Conservation (phyloP, 139 green algal species). For the Chlamydomonas sp. region DNA sequence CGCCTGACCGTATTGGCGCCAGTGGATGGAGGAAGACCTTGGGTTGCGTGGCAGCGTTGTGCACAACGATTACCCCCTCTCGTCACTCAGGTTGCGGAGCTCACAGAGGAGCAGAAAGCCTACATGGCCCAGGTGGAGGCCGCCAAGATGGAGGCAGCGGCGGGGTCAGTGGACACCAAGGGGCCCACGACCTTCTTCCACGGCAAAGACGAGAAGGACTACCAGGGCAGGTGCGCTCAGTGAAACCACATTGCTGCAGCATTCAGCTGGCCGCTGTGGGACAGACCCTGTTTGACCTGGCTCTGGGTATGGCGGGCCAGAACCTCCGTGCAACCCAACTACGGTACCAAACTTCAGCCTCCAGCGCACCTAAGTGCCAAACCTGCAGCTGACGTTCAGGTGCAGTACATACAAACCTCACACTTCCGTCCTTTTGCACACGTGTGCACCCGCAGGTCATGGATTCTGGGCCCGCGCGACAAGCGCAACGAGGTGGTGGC, state of each 20-base stretch:
- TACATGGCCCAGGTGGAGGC: constrained; percentile 79
- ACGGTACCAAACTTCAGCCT: too few relatives aligned
- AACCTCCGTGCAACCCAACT: too few relatives aligned
- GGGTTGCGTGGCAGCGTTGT: background rate
- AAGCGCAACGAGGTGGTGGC: constrained; percentile 40
- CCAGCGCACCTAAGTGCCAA: too few relatives aligned
- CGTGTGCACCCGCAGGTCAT: constrained; percentile 34
- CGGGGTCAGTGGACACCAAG: constrained; percentile 43
- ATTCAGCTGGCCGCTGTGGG: too few relatives aligned
- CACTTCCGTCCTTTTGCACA: background rate
- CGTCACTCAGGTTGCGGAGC: constrained; percentile 39
- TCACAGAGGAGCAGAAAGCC: constrained; percentile 92
- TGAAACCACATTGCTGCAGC: too few relatives aligned
- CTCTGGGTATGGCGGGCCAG: too few relatives aligned
- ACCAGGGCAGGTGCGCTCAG: constrained; percentile 67
- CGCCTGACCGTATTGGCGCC: too few relatives aligned
- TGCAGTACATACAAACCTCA: background rate
- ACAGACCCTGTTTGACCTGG: too few relatives aligned
- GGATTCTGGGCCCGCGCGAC: constrained; percentile 55
- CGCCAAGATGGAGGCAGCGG: constrained; percentile 63
- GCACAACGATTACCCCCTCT: background rate
- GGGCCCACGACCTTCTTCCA: constrained; percentile 79
- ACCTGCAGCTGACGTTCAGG: background rate
- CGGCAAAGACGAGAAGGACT: constrained; percentile 82
- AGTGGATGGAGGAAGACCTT: too few relatives aligned